Evolutionary conservation across 768 basidiomycete species (phyloP).

Genomic region (Mycena sanguinolenta): DNA sequence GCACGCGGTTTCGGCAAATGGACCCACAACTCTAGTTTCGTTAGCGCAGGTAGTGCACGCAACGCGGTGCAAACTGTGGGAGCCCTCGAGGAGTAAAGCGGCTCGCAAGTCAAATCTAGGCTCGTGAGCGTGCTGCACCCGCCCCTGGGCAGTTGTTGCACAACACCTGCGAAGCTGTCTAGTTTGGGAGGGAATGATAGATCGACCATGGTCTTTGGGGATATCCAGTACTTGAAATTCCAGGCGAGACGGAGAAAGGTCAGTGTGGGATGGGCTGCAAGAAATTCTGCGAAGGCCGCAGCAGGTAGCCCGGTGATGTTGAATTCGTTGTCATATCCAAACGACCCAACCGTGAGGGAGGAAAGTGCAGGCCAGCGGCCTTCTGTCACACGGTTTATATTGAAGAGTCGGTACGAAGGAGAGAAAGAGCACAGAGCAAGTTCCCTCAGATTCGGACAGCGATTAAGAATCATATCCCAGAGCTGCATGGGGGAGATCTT

Average conservation of each 20-base stretch:
- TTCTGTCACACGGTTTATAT: slow-evolving; percentile 55
- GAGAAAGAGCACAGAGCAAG: slow-evolving; percentile 66
- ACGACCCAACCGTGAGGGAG: slow-evolving; percentile 62
- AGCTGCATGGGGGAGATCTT: slow-evolving; percentile 55
- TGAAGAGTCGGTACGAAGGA: slow-evolving; percentile 58
- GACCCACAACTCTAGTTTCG: slow-evolving; percentile 62
- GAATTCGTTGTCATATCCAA: slow-evolving; percentile 63
- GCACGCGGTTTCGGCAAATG: slow-evolving; percentile 52
- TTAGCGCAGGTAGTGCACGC: slow-evolving; percentile 51
- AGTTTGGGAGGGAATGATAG: slow-evolving; percentile 48
- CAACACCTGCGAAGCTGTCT: slow-evolving; percentile 60
- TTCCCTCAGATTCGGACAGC: slow-evolving; percentile 63
- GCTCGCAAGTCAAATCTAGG: slow-evolving; percentile 64
- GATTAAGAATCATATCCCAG: slow-evolving; percentile 63
- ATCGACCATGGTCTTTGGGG: slow-evolving; percentile 52
- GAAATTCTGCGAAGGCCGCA: slow-evolving; percentile 49
- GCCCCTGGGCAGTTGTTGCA: slow-evolving; percentile 56
- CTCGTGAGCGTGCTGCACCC: slow-evolving; percentile 48
- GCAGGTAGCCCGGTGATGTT: slow-evolving; percentile 48
- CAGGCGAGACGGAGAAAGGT: slow-evolving; percentile 61
- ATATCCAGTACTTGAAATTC: slow-evolving; percentile 66
- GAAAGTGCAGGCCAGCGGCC: slow-evolving; percentile 57
- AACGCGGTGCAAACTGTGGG: slow-evolving; percentile 51
- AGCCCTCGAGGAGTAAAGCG: slow-evolving; percentile 55
- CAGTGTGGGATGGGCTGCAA: slow-evolving; percentile 53